These are phyloP conservation scores for Fagus crenata DNA, from an alignment of 306 rosid species.

Conservation along the genomic window DNA sequence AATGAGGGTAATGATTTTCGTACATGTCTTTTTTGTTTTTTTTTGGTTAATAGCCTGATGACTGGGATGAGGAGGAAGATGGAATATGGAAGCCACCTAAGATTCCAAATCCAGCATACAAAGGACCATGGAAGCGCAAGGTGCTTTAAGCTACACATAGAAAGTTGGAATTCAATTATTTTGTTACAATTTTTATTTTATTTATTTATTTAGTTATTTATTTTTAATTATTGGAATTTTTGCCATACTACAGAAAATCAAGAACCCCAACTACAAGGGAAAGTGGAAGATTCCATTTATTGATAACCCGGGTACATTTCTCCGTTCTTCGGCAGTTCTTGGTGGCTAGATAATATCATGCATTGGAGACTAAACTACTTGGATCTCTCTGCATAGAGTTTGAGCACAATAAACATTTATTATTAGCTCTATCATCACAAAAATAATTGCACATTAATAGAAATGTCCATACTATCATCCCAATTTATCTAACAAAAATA, in stretches of 20 bases:
- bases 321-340: slow-evolving; percentile 4
- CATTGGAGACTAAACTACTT: slow-evolving; percentile 7
- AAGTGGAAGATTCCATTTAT: slow-evolving; percentile 93
- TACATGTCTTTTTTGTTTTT: neutral
- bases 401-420: neutral
- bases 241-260: slow-evolving; percentile 67
- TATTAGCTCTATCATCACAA: neutral
- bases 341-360: neutral
- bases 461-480: neutral
- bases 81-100: slow-evolving; percentile 87
- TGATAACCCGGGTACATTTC: slow-evolving; percentile 83
- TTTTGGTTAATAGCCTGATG: slow-evolving; percentile 54
- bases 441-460: neutral
- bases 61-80: slow-evolving; percentile 92
- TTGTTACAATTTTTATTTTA: neutral
- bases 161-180: slow-evolving; percentile 25
- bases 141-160: slow-evolving; percentile 39
- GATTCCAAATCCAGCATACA: slow-evolving; percentile 90
- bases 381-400: neutral
- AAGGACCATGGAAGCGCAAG: slow-evolving; percentile 95
- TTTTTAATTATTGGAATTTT: slow-evolving; percentile 24
- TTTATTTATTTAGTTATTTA: no score
- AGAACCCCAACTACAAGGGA: slow-evolving; percentile 94
- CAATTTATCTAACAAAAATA: neutral
- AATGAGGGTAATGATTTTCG: slow-evolving; percentile 13